Conservation (phyloP, 2,329 filamentous ascomycete species). For the Neonectria hederae region DNA sequence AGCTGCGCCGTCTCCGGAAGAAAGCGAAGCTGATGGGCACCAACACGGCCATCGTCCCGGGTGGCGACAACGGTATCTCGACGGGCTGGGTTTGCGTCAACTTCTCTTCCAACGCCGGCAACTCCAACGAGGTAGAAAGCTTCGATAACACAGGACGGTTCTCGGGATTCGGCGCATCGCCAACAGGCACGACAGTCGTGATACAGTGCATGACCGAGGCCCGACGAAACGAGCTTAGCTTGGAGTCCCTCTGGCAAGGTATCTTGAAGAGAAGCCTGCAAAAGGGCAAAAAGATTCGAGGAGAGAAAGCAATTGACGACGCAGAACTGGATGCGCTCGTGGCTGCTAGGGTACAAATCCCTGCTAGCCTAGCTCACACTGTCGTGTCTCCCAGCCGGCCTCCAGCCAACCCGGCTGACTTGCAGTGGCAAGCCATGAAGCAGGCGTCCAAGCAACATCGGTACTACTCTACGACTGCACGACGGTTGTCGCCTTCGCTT, state of each 20-base stretch:
- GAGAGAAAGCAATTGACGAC: slow-evolving; percentile 35
- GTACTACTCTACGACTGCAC: slow-evolving; percentile 47
- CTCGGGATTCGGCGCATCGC: slow-evolving; percentile 76
- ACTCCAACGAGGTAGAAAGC: slow-evolving; percentile 55
- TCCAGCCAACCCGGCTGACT: slow-evolving; percentile 32
- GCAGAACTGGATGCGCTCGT: slow-evolving; percentile 45
- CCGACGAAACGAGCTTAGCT: slow-evolving; percentile 60
- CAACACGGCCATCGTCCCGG: slow-evolving; percentile 70
- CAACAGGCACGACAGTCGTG: slow-evolving; percentile 62
- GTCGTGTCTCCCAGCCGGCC: not conserved
- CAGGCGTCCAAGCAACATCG: slow-evolving; percentile 48
- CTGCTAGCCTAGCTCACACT: slow-evolving; percentile 29
- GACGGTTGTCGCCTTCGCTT: slow-evolving; percentile 32
- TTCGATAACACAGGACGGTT: slow-evolving; percentile 65
- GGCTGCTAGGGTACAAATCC: slow-evolving; percentile 46
- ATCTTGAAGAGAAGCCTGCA: slow-evolving; percentile 50
- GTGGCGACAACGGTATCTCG: slow-evolving; percentile 83
- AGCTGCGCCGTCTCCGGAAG: slow-evolving; percentile 81
- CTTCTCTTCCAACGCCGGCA: slow-evolving; percentile 74
- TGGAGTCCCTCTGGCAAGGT: slow-evolving; percentile 63
- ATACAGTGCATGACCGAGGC: slow-evolving; percentile 67
- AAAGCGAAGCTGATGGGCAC: slow-evolving; percentile 83
- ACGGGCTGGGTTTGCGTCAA: slow-evolving; percentile 98
- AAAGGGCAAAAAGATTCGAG: slow-evolving; percentile 44
- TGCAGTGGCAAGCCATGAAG: slow-evolving; percentile 49